These are phyloP conservation scores for Kurtzmaniella fragi DNA, from an alignment of 805 yeast species.

Conservation along the genomic window DNA sequence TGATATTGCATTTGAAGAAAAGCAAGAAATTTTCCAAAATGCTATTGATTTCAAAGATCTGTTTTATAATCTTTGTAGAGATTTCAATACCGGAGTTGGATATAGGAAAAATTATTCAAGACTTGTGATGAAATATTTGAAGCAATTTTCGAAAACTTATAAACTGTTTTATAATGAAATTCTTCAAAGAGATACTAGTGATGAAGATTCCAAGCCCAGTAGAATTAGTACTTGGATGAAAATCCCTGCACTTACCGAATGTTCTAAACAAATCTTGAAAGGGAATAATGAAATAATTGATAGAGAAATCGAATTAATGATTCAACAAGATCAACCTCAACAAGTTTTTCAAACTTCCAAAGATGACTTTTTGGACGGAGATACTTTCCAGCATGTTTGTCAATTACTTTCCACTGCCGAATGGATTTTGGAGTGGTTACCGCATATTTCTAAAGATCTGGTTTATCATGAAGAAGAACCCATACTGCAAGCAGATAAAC, in stretches of 20 bases:
- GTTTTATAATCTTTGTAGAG: slow-evolving; percentile 42
- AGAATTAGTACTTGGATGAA: slow-evolving; percentile 30
- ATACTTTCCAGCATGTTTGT: slow-evolving; percentile 46
- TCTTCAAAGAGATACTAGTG: slow-evolving; percentile 1
- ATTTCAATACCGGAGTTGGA: slow-evolving; percentile 55
- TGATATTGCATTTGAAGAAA: slow-evolving; percentile 26
- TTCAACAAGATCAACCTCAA: slow-evolving; percentile 12
- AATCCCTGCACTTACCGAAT: slow-evolving; percentile 23
- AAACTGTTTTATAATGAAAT: slow-evolving; percentile 32
- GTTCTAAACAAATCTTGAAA: slow-evolving; percentile 10
- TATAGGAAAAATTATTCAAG: slow-evolving; percentile 54
- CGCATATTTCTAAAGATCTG: slow-evolving; percentile 43
- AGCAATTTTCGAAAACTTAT: slow-evolving; percentile 29
- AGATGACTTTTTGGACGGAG: slow-evolving; percentile 51
- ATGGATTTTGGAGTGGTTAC: slow-evolving; percentile 61
- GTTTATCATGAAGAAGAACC: slow-evolving; percentile 16
- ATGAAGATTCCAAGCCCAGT: slow-evolving; percentile 1
- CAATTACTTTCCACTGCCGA: slow-evolving; percentile 49
- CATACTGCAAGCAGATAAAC: slow-evolving; percentile 24
- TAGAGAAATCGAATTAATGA: slow-evolving; percentile 24
- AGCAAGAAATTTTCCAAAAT: slow-evolving; percentile 18
- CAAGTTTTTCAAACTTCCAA: slow-evolving; percentile 29
- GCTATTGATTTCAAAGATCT: slow-evolving; percentile 45
- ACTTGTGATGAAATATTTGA: slow-evolving; percentile 34
- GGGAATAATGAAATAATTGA: slow-evolving; percentile 9